Percentiles rank a stretch among this genome's conserved stretches.
Conservation (phyloP, 345 rosid genomes). For the Isatis tinctoria region DNA sequence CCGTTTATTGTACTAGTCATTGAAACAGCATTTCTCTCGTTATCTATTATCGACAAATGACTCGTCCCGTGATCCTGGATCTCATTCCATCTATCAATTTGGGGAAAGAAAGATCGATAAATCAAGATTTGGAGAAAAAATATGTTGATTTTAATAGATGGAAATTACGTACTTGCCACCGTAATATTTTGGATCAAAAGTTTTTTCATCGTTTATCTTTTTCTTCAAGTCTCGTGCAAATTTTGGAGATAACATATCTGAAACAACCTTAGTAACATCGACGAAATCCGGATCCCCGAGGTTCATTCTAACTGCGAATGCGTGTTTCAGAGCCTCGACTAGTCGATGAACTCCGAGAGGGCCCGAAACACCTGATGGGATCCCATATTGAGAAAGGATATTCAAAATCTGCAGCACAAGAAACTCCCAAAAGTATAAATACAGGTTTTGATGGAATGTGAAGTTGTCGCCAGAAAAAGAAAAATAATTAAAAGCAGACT, state of each 20-base stretch:
- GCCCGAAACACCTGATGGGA: constrained; percentile 39
- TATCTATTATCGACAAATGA: constrained; percentile 56
- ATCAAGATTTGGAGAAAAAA: neutral
- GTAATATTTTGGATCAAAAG: constrained; percentile 44
- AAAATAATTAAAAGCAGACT: too few relatives aligned
- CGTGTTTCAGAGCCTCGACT: constrained; percentile 61
- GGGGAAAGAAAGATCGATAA: neutral
- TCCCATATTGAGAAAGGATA: constrained; percentile 47
- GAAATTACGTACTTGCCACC: constrained; percentile 40
- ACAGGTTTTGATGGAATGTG: neutral
- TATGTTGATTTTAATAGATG: neutral
- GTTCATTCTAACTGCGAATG: constrained; percentile 59
- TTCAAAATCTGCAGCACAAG: constrained; percentile 43
- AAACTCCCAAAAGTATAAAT: neutral
- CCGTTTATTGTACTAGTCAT: constrained; percentile 58
- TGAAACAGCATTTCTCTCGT: constrained; percentile 47
- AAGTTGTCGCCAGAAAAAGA: neutral
- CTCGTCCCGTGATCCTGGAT: constrained; percentile 60
- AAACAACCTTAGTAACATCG: constrained; percentile 34
- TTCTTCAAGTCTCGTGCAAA: constrained; percentile 44
- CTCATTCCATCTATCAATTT: constrained; percentile 43
- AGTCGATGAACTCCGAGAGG: constrained; percentile 51
- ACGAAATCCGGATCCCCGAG: constrained; percentile 65
- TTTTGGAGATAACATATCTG: constrained; percentile 53
- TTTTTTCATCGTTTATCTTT: constrained; percentile 43